Percentiles rank a stretch among this genome's conserved stretches.
These are phyloP conservation scores for Zoysia japonica DNA, from an alignment of 176 grass and related monocot genomes.

Conservation along the genomic window DNA sequence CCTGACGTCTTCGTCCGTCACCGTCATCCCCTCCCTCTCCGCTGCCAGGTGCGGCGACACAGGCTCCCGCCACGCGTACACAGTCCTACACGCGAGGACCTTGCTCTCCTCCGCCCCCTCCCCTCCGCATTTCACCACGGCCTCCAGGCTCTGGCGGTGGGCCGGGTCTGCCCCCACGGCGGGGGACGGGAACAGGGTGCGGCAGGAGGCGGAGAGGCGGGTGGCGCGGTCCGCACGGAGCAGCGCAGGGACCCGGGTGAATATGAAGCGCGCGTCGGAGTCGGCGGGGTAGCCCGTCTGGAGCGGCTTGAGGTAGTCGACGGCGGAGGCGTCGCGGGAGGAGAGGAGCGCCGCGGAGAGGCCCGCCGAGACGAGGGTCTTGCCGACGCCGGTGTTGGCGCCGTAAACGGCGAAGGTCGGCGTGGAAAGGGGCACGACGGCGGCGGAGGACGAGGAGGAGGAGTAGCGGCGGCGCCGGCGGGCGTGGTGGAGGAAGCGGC, in stretches of 20 bases:
- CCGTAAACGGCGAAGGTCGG: slow-evolving; percentile 76
- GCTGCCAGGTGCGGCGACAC: slow-evolving; percentile 85
- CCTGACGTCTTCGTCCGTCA: slow-evolving; percentile 59
- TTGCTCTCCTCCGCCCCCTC: slow-evolving; percentile 27
- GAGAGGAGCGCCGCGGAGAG: slow-evolving; percentile 61
- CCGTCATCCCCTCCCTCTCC: slow-evolving; percentile 78
- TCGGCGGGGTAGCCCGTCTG: slow-evolving; percentile 86
- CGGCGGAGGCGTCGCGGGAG: slow-evolving; percentile 24
- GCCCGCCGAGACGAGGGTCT: slow-evolving; percentile 84
- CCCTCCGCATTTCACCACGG: slow-evolving; percentile 30
- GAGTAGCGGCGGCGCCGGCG: slow-evolving; percentile 7
- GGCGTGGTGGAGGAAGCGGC: slow-evolving; percentile 17
- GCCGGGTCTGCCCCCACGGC: slow-evolving; percentile 35
- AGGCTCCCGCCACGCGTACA: slow-evolving; percentile 83
- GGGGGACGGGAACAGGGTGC: slow-evolving; percentile 52
- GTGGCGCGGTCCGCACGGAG: slow-evolving; percentile 36
- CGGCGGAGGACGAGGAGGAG: background rate
- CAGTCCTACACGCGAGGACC: slow-evolving; percentile 64
- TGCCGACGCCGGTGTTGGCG: slow-evolving; percentile 91
- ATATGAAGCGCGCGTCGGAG: slow-evolving; percentile 81
- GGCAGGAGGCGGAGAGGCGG: slow-evolving; percentile 60
- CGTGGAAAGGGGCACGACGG: slow-evolving; percentile 38
- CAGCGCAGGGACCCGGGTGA: slow-evolving; percentile 42
- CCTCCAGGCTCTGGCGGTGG: slow-evolving; percentile 39
- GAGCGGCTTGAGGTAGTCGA: slow-evolving; percentile 85